Base-by-base conservation (phyloP, 176 grass and related monocot genomes). In the Aegilops sharonensis region DNA sequence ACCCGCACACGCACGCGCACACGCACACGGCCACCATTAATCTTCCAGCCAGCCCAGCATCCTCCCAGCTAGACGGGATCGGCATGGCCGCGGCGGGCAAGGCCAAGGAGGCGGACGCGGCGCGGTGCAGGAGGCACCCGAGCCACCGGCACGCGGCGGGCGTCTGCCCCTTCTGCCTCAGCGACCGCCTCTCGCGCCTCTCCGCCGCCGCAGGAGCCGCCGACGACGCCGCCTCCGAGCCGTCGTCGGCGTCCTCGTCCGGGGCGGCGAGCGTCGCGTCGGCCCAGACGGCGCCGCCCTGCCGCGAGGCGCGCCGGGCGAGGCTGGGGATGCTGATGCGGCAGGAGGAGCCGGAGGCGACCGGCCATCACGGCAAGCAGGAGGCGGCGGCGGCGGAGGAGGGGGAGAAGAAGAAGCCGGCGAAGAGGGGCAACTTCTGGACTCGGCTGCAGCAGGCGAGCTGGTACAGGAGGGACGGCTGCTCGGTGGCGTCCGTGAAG, bases 81-180 rank as follows among this genome's bases (percentile, higher is more conserved):
- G 2, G 25, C 65, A 87, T 79, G 72, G 73, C 74, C 10, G 81
- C 70, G 30, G 78, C 21, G 27, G 71, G 63, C 60, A 91, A 61
- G 81, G 6, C 89, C 17, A 81, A 66, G 81, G 89, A 77, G 77
- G 76, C 62, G 77, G 86, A 88, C 68, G 77, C 81, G 8, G 70
- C 68, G 68, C 69, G 81, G 66, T 98, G 95, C 78, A 92, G 83
- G 88, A 72, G 83, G 86, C 95, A 98, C 72, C 95, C 93, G 84
- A 90, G 75, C 85, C 93, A 93, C 89, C 73, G 86, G 59, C 90
- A 92, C 56, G 77, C 81, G 30, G 83, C 83, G 0, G 95, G 95
- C 12, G 95, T 98, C 68, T 98, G 95, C 87, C 93, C 95, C 32
- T 93, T 88, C 79, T 98, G 95, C 93, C 91, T 98, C 11, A 86